A percentile compares a stretch with the other conserved stretches of the same genome.
Evolutionary conservation across 192 early-diverging fungal species (phyloP).

Genomic region (Umbelopsis vinacea): DNA sequence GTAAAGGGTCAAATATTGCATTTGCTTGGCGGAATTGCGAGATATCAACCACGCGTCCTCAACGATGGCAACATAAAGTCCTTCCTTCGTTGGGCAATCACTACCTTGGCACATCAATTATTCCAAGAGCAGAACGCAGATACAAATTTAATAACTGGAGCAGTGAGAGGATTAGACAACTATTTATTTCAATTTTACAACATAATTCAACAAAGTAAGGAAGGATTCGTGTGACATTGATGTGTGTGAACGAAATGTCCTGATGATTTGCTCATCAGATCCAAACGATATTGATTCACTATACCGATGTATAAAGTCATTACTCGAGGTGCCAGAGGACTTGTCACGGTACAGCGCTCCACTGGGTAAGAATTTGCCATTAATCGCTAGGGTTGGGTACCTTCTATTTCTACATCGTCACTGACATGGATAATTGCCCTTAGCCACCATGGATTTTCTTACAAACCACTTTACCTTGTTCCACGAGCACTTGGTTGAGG

Average conservation of each 20-base stretch:
- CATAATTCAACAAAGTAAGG: constrained; percentile 19
- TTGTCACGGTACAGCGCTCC: constrained; percentile 44
- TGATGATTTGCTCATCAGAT: background rate
- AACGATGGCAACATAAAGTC: background rate
- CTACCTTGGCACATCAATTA: constrained; percentile 36
- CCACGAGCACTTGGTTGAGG: constrained; percentile 32
- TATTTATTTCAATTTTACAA: background rate
- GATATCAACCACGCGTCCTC: constrained; percentile 39
- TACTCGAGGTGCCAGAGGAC: constrained; percentile 48
- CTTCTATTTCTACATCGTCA: background rate
- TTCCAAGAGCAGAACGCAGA: constrained; percentile 37
- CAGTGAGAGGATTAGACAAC: constrained; percentile 33
- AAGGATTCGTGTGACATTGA: constrained; percentile 34
- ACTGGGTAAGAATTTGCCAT: constrained; percentile 25
- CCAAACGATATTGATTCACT: constrained; percentile 32
- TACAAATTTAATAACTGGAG: constrained; percentile 31
- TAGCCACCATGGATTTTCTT: constrained; percentile 46
- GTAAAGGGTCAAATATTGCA: constrained; percentile 50
- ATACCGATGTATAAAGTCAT: constrained; percentile 32
- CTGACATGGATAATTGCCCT: background rate
- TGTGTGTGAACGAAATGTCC: background rate
- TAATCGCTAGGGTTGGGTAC: background rate
- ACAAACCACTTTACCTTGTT: constrained; percentile 43
- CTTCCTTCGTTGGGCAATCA: constrained; percentile 25
- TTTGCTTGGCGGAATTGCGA: constrained; percentile 46